Evolutionary conservation across 2,329 filamentous ascomycete genomes (phyloP).

Genomic region (Paecilomyces niveus): DNA sequence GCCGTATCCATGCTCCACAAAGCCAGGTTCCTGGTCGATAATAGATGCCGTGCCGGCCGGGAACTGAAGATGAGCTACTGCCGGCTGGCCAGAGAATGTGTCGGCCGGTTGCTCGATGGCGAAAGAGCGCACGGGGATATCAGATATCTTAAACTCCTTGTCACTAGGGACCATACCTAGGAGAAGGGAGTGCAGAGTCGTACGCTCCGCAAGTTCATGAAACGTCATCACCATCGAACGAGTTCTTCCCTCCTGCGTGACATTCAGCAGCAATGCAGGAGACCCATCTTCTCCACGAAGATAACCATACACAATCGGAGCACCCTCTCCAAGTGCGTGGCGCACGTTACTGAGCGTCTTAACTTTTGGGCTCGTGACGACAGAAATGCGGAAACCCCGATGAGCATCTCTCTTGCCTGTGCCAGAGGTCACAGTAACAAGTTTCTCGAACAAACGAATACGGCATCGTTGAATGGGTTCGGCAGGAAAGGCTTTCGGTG

Average conservation of each 20-base stretch:
- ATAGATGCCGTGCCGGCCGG: conserved; percentile 41
- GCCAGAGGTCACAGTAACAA: conserved; percentile 61
- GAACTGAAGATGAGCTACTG: conserved; percentile 29
- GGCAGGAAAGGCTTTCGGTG: conserved; percentile 66
- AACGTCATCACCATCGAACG: conserved; percentile 75
- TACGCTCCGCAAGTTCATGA: conserved; percentile 61
- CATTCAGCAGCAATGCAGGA: conserved; percentile 63
- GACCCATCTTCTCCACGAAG: conserved; percentile 63
- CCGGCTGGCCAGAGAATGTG: conserved; percentile 17
- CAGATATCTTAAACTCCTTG: conserved; percentile 63
- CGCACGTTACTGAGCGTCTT: conserved; percentile 72
- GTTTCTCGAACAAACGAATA: conserved; percentile 67
- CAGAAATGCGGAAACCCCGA: conserved; percentile 68
- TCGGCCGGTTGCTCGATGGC: conserved; percentile 49
- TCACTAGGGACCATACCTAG: conserved; percentile 63
- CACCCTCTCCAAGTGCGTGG: conserved; percentile 58
- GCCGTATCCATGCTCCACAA: conserved; percentile 49
- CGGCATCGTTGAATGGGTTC: conserved; percentile 67
- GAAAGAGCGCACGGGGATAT: conserved; percentile 60
- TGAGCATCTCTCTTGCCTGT: conserved; percentile 67
- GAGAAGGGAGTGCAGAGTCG: conserved; percentile 64
- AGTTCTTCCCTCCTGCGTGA: conserved; percentile 58
- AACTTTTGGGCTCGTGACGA: conserved; percentile 69
- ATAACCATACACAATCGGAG: conserved; percentile 71
- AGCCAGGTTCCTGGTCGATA: conserved; percentile 61